Evolutionary conservation across 176 grass and related monocot species (phyloP).

Genomic region (Thinopyrum elongatum): DNA sequence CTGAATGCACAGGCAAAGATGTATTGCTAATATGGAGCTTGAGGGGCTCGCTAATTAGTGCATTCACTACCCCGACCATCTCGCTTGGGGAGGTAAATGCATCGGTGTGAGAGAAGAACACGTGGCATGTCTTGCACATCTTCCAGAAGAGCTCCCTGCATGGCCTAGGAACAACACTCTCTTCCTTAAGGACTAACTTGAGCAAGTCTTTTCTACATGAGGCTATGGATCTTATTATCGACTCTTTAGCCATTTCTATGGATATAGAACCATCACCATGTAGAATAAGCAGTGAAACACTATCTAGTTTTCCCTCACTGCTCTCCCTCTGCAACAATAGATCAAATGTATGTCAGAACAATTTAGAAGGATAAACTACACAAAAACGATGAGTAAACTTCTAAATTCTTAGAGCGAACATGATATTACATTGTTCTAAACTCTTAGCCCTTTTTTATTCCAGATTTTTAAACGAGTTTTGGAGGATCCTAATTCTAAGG

Average conservation of each 20-base stretch:
- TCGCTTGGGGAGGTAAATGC: slow-evolving; percentile 63
- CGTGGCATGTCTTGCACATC: slow-evolving; percentile 39
- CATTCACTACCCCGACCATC: slow-evolving; percentile 57
- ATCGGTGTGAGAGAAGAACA: slow-evolving; percentile 72
- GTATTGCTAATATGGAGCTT: not conserved
- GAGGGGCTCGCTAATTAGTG: slow-evolving; percentile 38
- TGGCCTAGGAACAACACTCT: slow-evolving; percentile 43
- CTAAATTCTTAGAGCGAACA: too few species aligned
- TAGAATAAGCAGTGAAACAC: slow-evolving; percentile 39
- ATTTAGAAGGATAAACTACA: too few species aligned
- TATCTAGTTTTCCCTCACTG: slow-evolving; percentile 59
- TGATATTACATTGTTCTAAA: not conserved
- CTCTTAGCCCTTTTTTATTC: not conserved
- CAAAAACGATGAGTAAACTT: not conserved
- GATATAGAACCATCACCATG: slow-evolving; percentile 36
- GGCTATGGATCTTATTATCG: slow-evolving; percentile 25
- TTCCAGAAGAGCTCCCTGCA: slow-evolving; percentile 66
- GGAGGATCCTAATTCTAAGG: too few species aligned
- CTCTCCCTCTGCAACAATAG: slow-evolving; percentile 47
- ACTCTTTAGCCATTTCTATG: slow-evolving; percentile 31
- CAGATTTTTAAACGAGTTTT: too few species aligned
- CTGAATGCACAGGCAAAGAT: not conserved
- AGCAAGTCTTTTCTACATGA: slow-evolving; percentile 43
- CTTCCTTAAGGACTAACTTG: slow-evolving; percentile 43
- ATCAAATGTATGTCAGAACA: not conserved